A percentile compares a stretch with the other conserved stretches of the same genome.
These are phyloP conservation scores for Boletus reticuloceps DNA, from an alignment of 768 basidiomycete species.

Conservation along the genomic window DNA sequence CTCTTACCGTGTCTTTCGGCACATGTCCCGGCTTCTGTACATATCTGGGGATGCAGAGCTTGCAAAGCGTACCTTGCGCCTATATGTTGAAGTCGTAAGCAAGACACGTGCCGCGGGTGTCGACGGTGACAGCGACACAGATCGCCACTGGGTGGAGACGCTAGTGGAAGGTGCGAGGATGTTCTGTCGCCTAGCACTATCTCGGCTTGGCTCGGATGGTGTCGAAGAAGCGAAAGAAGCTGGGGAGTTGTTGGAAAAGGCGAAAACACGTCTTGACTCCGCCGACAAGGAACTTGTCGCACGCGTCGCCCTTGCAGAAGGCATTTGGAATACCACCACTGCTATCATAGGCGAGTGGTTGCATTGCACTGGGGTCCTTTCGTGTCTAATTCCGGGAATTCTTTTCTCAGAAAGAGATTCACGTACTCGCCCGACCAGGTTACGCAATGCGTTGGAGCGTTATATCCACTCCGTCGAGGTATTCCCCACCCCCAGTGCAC, in stretches of 20 bases:
- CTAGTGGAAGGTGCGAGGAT: conserved; percentile 76
- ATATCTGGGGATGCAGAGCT: conserved; percentile 57
- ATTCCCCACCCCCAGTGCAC: conserved; percentile 52
- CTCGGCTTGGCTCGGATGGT: conserved; percentile 36
- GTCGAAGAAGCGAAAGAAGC: conserved; percentile 65
- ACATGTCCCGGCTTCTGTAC: conserved; percentile 75
- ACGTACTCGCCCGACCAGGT: conserved; percentile 53
- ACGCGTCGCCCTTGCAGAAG: conserved; percentile 64
- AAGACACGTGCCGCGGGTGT: conserved; percentile 66
- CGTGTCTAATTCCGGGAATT: background rate
- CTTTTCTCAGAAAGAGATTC: conserved; percentile 59
- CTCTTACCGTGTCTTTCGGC: conserved; percentile 79
- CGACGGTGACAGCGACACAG: conserved; percentile 55
- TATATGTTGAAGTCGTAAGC: conserved; percentile 82
- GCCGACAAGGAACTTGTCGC: conserved; percentile 55
- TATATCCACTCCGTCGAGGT: conserved; percentile 48
- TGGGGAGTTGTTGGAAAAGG: conserved; percentile 55
- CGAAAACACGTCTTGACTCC: conserved; percentile 49
- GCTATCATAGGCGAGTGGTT: conserved; percentile 58
- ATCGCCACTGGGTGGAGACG: conserved; percentile 72
- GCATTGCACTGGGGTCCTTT: background rate
- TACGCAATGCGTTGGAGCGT: conserved; percentile 54
- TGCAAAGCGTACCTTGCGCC: conserved; percentile 69
- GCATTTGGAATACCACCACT: conserved; percentile 68
- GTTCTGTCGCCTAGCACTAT: conserved; percentile 55